A percentile compares a stretch with the other conserved stretches of the same genome.
Evolutionary conservation across 2,329 filamentous ascomycete species (phyloP).

Genomic region (Aspergillus unguis): DNA sequence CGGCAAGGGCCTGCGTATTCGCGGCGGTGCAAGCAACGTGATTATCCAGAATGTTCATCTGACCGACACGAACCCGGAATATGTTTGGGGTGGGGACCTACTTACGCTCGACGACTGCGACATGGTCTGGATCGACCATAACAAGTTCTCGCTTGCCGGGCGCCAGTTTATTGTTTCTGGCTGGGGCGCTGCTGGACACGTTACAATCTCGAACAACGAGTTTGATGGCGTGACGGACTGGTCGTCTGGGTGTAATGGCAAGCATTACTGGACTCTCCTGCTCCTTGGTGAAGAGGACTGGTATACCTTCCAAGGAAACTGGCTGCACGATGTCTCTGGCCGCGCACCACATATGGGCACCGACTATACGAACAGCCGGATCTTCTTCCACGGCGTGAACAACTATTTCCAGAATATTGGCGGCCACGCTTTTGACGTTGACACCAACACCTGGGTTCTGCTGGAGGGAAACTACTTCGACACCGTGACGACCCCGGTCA

Average conservation of each 20-base stretch:
- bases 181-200: slow-evolving; percentile 50
- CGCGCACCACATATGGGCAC: slow-evolving; percentile 8
- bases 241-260: slow-evolving; percentile 57
- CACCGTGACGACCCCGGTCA: slow-evolving; percentile 43
- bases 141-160: slow-evolving; percentile 52
- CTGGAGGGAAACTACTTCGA: slow-evolving; percentile 60
- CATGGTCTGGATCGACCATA: slow-evolving; percentile 50
- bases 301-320: slow-evolving; percentile 60
- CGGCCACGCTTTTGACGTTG: slow-evolving; percentile 57
- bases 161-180: slow-evolving; percentile 61
- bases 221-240: slow-evolving; percentile 55
- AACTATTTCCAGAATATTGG: slow-evolving; percentile 58
- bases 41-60: slow-evolving; percentile 50
- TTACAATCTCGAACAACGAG: slow-evolving; percentile 60
- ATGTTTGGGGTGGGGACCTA: slow-evolving; percentile 60
- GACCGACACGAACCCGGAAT: slow-evolving; percentile 53
- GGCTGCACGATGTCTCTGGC: slow-evolving; percentile 45
- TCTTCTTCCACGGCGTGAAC: slow-evolving; percentile 39
- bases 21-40: slow-evolving; percentile 50
- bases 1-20: slow-evolving; percentile 55
- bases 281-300: slow-evolving; percentile 54
- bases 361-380: background rate
- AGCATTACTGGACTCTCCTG: slow-evolving; percentile 61
- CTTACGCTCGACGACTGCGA: slow-evolving; percentile 50
- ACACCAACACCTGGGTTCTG: slow-evolving; percentile 45